Base-by-base conservation (phyloP, 805 yeast species). In the Myxozyma udenii region DNA sequence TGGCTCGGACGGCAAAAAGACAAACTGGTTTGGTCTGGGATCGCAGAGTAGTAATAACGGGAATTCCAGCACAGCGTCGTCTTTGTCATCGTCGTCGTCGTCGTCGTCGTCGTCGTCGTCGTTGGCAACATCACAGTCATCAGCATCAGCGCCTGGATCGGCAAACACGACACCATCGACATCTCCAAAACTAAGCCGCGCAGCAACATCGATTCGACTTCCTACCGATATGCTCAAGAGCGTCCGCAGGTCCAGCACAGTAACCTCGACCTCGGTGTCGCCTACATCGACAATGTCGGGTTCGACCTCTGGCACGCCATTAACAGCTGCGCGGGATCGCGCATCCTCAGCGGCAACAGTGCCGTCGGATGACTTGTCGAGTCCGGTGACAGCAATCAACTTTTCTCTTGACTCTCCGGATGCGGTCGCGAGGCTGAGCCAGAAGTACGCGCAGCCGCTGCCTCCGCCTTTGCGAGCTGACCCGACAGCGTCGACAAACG, bases 141-240 rank as follows among this genome's bases (percentile, higher is more conserved):
- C 22, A 18, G 24, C 41, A 19, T 38, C 42, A 25, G 28, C 30
- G 44, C 16, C 19, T 4, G 36, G 32, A 12, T 21, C 22, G n/a
- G 24, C 28, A 11, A 19, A 32, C 14, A 18, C 33, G 26, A 32
- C 32, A 50, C 56, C 21, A 33, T 44, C 40, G 48, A 32, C 32
- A 50, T 53, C 21, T 30, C 45, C 40, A 46, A 51, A 21, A 53
- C 60, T 25, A 47, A 52, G 6, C 46, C 48, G 7, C 41, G 38
- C 6, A 11, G 9, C 33, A 28, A 9, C 33, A 28, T 41, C 46
- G 21, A 5, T 54, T 14, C 42, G 49, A 32, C 33, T 41, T 26
- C 58, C 60, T 11, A 50, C 50, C 2, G 50, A 50, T 22, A 46
- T 50, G 50, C 23, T 50, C 37, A 46, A 46, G 30, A n/a, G 43